Evolutionary conservation across 768 basidiomycete genomes (phyloP).

Genomic region (Mycena leptocephala): DNA sequence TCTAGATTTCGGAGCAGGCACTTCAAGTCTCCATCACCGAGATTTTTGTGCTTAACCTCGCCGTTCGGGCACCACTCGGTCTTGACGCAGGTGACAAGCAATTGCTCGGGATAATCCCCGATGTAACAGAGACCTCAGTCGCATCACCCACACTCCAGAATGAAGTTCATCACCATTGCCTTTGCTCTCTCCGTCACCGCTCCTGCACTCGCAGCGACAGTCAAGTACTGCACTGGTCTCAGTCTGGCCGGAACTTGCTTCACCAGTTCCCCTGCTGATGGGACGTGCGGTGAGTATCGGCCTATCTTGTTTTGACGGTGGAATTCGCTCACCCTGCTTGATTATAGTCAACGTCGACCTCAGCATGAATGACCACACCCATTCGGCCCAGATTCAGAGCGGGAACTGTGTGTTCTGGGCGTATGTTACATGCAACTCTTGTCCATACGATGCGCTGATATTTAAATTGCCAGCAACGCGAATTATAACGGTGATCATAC

Average conservation of each 20-base stretch:
- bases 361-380: slow-evolving; percentile 5
- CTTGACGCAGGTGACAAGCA: too few species aligned
- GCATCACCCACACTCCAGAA: slow-evolving; percentile 1
- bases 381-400: neutral
- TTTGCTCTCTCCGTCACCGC: slow-evolving; percentile 2
- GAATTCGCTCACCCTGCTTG: neutral
- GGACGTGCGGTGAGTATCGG: neutral
- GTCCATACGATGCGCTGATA: neutral
- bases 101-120: too few species aligned
- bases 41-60: too few species aligned
- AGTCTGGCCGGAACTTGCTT: neutral
- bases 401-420: slow-evolving; percentile 12
- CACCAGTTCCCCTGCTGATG: slow-evolving; percentile 6
- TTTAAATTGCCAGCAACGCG: slow-evolving; percentile 1
- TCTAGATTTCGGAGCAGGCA: too few species aligned
- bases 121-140: slow-evolving; percentile 1
- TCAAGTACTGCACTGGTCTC: slow-evolving; percentile 8
- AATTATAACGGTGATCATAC: neutral
- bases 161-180: slow-evolving; percentile 6
- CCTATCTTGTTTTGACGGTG: neutral
- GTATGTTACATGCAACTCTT: neutral
- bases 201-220: slow-evolving; percentile 4
- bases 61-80: too few species aligned
- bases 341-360: slow-evolving; percentile 11
- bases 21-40: too few species aligned